Base-by-base conservation (phyloP, 441 rosid species). In the Erodium trifolium region DNA sequence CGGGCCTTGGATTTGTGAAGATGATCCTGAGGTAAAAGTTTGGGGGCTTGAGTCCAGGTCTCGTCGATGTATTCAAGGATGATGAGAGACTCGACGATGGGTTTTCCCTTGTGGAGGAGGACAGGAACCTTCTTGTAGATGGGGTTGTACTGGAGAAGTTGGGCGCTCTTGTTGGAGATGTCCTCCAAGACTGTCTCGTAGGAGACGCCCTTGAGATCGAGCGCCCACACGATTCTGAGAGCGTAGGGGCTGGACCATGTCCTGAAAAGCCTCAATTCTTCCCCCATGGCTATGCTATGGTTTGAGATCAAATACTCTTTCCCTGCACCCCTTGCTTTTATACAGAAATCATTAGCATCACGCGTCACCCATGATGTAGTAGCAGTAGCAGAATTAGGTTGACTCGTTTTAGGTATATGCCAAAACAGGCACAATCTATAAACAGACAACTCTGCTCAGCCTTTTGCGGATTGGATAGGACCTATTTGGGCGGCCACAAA, bases 201-300 rank as follows among this genome's bases (percentile, higher is more conserved):
- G 3, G 23, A 17, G 12, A 57, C 63, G 1, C 63, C 63, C 12
- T 57, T 57, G 29, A 57, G 9, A 57, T 57, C 29, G 3, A 57
- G 63, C 27, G 63, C 63, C 63, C 63, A 57, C 23, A 57, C 63
- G 11, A 57, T 19, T 2, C 63, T 18, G 0, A 57, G 31, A 8
- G 63, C 63, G 16, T 17, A 57, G 2, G 63, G 63, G 27, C 63
- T 57, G 11, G 63, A 57, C 63, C 63, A 57, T 57, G 63, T 57
- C 31, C 63, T 57, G 12, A 57, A 57, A 8, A 57, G 31, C 63
- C 17, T 57, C 63, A 57, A 3, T 57, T 57, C 63, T 17, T 57
- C 23, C 3, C 4, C 5, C 63, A 57, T 57, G 27, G 19, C 19
- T 55, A 14, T 18, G 19, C 19, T 55, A 14, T 18, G 6, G 63